phyloP scores from a whole-genome alignment of 2,329 filamentous ascomycete genomes.

The Penicillium griseofulvum region DNA sequence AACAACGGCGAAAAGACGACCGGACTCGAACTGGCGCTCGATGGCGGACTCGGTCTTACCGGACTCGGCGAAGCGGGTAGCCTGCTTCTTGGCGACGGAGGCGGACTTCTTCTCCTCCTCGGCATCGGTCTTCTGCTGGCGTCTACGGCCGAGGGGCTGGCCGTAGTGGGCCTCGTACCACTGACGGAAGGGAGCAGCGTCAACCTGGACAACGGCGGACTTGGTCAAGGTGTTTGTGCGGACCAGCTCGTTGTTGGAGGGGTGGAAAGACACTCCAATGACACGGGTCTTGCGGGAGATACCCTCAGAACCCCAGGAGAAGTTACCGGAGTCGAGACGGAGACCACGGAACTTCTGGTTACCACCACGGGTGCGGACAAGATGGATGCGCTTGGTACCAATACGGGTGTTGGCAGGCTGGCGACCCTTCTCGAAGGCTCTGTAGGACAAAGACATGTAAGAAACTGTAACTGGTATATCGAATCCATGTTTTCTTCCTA shows the following conservation, averaged over 20 bases:
- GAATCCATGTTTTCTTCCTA: neutral
- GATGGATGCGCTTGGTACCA: slow-evolving; percentile 92
- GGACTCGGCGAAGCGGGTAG: slow-evolving; percentile 71
- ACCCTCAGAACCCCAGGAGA: slow-evolving; percentile 98
- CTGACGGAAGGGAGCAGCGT: slow-evolving; percentile 98
- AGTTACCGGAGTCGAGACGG: slow-evolving; percentile 98
- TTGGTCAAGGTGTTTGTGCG: slow-evolving; percentile 99
- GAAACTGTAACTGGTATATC: slow-evolving; percentile 45
- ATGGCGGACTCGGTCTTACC: slow-evolving; percentile 92
- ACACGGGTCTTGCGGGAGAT: slow-evolving; percentile 98
- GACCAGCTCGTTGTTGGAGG: slow-evolving; percentile 99
- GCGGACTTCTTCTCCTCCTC: slow-evolving; percentile 86
- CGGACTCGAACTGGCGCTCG: slow-evolving; percentile 99
- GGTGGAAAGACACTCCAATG: slow-evolving; percentile 97
- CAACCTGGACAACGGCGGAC: slow-evolving; percentile 97
- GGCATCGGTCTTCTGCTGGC: slow-evolving; percentile 69
- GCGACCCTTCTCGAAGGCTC: slow-evolving; percentile 99
- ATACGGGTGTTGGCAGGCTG: slow-evolving; percentile 99
- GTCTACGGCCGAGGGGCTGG: slow-evolving; percentile 79
- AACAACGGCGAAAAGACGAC: slow-evolving; percentile 92
- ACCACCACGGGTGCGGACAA: slow-evolving; percentile 94
- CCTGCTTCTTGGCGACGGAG: slow-evolving; percentile 94
- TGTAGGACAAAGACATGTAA: slow-evolving; percentile 64
- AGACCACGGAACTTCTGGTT: slow-evolving; percentile 99
- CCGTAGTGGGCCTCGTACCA: slow-evolving; percentile 99